Evolutionary conservation across 495 filamentous ascomycete genomes (phyloP).

Genomic region (Podospora pseudoanserina): DNA sequence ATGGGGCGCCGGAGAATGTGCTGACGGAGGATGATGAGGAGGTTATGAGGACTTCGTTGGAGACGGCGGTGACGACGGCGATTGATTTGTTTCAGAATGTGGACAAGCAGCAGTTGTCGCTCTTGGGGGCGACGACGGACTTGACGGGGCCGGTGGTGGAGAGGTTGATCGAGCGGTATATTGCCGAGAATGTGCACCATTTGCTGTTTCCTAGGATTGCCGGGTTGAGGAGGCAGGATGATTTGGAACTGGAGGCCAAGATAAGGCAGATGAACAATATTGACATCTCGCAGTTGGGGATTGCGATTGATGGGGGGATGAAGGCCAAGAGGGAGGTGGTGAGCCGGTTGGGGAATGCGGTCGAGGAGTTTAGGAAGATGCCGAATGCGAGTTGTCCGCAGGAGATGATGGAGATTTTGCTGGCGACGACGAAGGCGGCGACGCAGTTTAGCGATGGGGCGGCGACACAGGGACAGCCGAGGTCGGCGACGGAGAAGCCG

Average conservation of each 20-base stretch:
- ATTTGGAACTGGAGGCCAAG: constrained; percentile 85
- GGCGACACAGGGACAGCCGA: constrained; percentile 22
- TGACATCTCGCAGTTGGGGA: constrained; percentile 91
- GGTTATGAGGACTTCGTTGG: constrained; percentile 76
- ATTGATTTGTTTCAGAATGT: constrained; percentile 95
- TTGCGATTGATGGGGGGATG: constrained; percentile 69
- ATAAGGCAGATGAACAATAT: constrained; percentile 90
- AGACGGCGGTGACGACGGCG: constrained; percentile 86
- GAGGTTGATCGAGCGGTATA: constrained; percentile 89
- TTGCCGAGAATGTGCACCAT: constrained; percentile 90
- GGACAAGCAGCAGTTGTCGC: constrained; percentile 90
- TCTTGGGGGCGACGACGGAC: constrained; percentile 88
- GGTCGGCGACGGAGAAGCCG: constrained; percentile 37
- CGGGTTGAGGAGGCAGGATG: constrained; percentile 71
- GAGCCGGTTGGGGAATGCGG: constrained; percentile 65
- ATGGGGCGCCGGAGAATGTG: constrained; percentile 28
- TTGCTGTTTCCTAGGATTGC: constrained; percentile 76
- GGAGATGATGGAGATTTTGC: constrained; percentile 86
- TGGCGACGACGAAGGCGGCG: constrained; percentile 81
- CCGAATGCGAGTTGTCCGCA: constrained; percentile 80
- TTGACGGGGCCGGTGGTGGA: constrained; percentile 90
- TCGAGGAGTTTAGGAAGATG: constrained; percentile 89
- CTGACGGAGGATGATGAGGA: constrained; percentile 79
- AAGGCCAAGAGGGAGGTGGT: constrained; percentile 70
- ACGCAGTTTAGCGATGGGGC: constrained; percentile 55